These are phyloP conservation scores for Aaosphaeria pasadenensis DNA, from an alignment of 2,329 filamentous ascomycete species.

Conservation along the genomic window DNA sequence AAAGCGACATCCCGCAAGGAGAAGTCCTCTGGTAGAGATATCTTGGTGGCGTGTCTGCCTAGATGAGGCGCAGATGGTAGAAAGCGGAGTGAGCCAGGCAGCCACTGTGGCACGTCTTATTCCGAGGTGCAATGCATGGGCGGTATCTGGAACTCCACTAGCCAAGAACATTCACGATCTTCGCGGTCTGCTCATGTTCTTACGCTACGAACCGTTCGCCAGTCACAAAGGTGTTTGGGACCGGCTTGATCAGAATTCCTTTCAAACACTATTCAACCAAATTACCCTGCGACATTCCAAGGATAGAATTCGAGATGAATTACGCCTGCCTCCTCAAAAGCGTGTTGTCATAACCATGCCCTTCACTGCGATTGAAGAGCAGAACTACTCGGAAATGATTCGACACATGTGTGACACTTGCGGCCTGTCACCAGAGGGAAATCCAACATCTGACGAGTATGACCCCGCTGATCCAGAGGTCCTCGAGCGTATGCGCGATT, in stretches of 20 bases:
- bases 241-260: constrained; percentile 63
- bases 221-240: constrained; percentile 65
- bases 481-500: constrained; percentile 72
- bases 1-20: constrained; percentile 63
- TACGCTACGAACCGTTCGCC: constrained; percentile 74
- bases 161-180: constrained; percentile 77
- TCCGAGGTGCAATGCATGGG: constrained; percentile 85
- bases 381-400: constrained; percentile 78
- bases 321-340: constrained; percentile 77
- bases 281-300: constrained; percentile 87
- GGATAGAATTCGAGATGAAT: constrained; percentile 71
- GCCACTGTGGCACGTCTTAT: constrained; percentile 77
- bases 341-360: constrained; percentile 85
- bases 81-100: constrained; percentile 80
- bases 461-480: constrained; percentile 55
- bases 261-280: constrained; percentile 65
- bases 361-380: constrained; percentile 86
- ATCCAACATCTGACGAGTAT: constrained; percentile 62
- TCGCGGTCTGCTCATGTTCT: constrained; percentile 75
- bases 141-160: constrained; percentile 85
- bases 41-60: constrained; percentile 82
- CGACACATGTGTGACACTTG: constrained; percentile 70
- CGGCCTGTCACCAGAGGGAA: constrained; percentile 62
- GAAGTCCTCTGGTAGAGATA: constrained; percentile 75
- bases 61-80: constrained; percentile 86